phyloP scores from a whole-genome alignment of 2,329 filamentous ascomycete genomes.

The Talaromyces atroroseus region DNA sequence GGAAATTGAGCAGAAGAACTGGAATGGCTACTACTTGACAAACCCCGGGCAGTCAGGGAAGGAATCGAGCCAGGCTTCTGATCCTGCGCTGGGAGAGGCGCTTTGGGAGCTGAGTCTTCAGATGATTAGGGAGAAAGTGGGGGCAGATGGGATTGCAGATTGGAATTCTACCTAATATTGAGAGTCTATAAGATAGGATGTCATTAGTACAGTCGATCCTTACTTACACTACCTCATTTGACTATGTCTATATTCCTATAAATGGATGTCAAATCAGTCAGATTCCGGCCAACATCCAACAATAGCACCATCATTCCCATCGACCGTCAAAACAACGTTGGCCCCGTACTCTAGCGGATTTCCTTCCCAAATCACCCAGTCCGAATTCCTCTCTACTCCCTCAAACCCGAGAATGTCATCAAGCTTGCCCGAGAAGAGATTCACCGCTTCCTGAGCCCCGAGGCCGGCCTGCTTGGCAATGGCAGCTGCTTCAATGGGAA shows the following conservation, averaged over 20 bases:
- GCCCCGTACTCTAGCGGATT: constrained; percentile 31
- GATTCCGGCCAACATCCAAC: constrained; percentile 13
- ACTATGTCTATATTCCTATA: too few species aligned
- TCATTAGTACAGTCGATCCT: too few species aligned
- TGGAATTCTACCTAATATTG: too few species aligned
- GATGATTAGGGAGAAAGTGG: constrained; percentile 39
- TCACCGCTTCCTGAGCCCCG: constrained; percentile 23
- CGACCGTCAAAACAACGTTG: constrained; percentile 12
- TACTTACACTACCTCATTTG: too few species aligned
- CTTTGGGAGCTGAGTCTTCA: constrained; percentile 39
- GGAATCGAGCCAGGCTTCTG: constrained; percentile 36
- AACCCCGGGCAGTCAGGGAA: constrained; percentile 37
- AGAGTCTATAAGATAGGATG: too few species aligned
- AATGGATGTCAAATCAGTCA: neutral
- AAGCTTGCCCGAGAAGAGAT: constrained; percentile 38
- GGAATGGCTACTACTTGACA: constrained; percentile 42
- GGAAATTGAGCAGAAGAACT: constrained; percentile 38
- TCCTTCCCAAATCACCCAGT: constrained; percentile 43
- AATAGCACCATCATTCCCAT: constrained; percentile 8
- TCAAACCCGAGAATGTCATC: constrained; percentile 38
- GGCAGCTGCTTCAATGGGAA: constrained; percentile 24
- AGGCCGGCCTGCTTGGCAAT: constrained; percentile 13
- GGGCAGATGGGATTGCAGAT: constrained; percentile 21
- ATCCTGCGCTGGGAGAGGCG: constrained; percentile 32
- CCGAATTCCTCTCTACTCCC: constrained; percentile 23